Evolutionary conservation across 176 grass and related monocot species (phyloP), one percentile per base, ranked within the genome.

Genomic region (Echinochloa phyllopogon): DNA sequence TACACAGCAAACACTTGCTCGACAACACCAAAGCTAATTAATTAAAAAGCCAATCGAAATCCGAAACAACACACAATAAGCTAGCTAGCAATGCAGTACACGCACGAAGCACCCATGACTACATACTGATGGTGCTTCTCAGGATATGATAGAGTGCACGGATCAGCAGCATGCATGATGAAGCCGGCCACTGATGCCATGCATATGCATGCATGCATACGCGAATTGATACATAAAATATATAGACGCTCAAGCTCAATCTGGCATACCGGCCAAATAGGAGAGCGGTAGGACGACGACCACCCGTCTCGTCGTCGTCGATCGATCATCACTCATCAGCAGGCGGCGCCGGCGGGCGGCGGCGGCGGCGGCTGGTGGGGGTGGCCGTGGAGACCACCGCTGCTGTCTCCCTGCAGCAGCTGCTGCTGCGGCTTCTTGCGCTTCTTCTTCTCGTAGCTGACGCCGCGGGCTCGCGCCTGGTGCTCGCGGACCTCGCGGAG

Each of bases 391-490:
- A 61, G 87, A 67, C 59, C 13, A 66, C 71, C 13, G 73, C 70
- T 25, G 39, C 47, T 41, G 56, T 70, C 83, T 0, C 80, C 73
- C 14, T 23, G 44, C 38, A 60, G 24, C 36, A 62, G 85, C n/a
- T n/a, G n/a, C 69, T 77, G 90, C 80, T 83, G 93, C 45, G 88
- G 75, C 82, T 97, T 97, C 94, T 94, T 97, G 87, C 94, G 94
- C 79, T 97, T 97, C 90, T 97, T 97, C 89, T 97, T 97, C 94
- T 97, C 94, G 74, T 97, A 97, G 89, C 94, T 97, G 60, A 97
- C 91, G 39, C 94, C 94, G 14, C 94, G 85, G 9, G 94, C 94
- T 20, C 89, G 91, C 8, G 92, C 89, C 87, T 97, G 94, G 83
- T 94, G 89, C 92, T 97, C 92, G 72, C 94, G 88, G 59, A 97